Evolutionary conservation across 2,329 filamentous ascomycete species (phyloP).

Genomic region (Alternaria gansuensis): DNA sequence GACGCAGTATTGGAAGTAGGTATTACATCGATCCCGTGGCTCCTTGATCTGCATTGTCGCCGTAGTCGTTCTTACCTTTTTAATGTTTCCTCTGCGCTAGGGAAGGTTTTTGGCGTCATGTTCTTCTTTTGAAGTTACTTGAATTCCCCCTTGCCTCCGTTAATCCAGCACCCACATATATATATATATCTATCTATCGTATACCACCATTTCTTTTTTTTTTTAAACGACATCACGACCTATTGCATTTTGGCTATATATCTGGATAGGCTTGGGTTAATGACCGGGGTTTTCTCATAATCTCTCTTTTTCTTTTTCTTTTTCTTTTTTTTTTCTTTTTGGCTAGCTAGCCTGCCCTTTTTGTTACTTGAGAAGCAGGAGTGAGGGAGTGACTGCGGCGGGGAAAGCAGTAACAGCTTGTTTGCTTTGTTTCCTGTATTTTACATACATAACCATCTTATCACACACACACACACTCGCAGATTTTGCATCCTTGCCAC

Average conservation of each 20-base stretch:
- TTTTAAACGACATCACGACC: conserved; percentile 14
- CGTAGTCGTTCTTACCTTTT: neutral
- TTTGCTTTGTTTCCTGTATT: neutral
- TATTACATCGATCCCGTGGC: conserved; percentile 48
- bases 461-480: neutral
- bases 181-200: neutral
- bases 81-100: neutral
- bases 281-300: neutral
- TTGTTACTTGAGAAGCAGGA: neutral
- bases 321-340: neutral
- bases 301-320: neutral
- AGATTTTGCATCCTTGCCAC: neutral
- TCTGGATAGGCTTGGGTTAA: conserved; percentile 5
- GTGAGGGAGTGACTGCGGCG: neutral
- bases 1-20: conserved; percentile 62
- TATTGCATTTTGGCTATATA: conserved; percentile 13
- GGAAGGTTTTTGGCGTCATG: neutral
- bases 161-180: neutral
- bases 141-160: neutral
- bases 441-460: neutral
- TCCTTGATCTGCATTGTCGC: neutral
- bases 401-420: neutral
- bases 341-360: neutral
- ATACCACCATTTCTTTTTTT: neutral
- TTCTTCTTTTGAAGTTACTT: neutral